A percentile compares a stretch with the other conserved stretches of the same genome.
These are phyloP conservation scores for Kazachstania sp. DNA, from an alignment of 1,139 yeast genomes.

Conservation along the genomic window DNA sequence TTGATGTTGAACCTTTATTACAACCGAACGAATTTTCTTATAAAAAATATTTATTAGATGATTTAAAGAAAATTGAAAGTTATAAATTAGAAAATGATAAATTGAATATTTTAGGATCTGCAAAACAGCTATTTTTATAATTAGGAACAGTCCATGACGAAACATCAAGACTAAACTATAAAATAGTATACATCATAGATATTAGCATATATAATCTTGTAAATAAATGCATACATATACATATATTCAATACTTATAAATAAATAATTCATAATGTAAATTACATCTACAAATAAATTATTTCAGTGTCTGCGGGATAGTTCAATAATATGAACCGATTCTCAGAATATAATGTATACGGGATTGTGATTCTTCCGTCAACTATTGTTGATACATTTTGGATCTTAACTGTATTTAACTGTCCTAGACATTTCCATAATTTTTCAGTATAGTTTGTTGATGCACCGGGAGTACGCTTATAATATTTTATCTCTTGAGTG, in stretches of 20 bases:
- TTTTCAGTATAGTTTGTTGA: neutral
- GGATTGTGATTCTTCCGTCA: slow-evolving; percentile 14
- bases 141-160: neutral
- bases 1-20: slow-evolving; percentile 22
- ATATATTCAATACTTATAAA: neutral
- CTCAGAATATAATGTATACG: slow-evolving; percentile 15
- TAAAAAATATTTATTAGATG: slow-evolving; percentile 9
- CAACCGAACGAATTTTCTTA: slow-evolving; percentile 16
- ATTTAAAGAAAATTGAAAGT: slow-evolving; percentile 9
- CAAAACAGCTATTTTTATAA: slow-evolving; percentile 4
- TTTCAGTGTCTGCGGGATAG: slow-evolving; percentile 4
- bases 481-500: neutral
- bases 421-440: neutral
- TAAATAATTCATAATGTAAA: neutral
- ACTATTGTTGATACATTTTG: slow-evolving; percentile 9
- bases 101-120: neutral
- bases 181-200: neutral
- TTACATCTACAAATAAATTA: neutral
- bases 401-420: slow-evolving; percentile 15
- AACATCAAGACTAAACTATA: neutral
- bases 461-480: neutral
- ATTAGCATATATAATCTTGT: neutral
- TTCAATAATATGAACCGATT: slow-evolving; percentile 11
- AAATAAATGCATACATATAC: neutral
- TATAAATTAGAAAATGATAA: slow-evolving; percentile 3